These are phyloP conservation scores for Polygonum maritimum DNA, from an alignment of 148 eudicot genomes.

Conservation along the genomic window DNA sequence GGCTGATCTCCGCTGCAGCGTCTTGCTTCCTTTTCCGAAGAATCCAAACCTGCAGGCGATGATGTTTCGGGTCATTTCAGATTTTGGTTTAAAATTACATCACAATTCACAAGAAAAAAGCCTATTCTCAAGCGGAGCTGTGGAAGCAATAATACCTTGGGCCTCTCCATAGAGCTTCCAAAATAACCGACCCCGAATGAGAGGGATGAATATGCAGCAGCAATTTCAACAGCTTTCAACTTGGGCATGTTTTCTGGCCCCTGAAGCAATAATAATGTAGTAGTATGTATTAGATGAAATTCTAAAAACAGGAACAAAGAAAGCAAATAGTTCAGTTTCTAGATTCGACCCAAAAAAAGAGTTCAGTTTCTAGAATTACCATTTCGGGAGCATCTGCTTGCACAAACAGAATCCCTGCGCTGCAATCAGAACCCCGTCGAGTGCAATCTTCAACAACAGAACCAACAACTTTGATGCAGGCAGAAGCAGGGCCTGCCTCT, in stretches of 20 bases:
- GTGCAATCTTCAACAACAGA: constrained; percentile 36
- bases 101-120: not conserved
- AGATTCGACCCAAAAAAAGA: not conserved
- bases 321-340: not conserved
- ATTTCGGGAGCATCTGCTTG: constrained; percentile 57
- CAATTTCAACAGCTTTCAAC: constrained; percentile 83
- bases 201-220: constrained; percentile 63
- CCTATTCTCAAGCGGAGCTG: not conserved
- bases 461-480: constrained; percentile 59
- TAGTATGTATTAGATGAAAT: too few species aligned
- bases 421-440: constrained; percentile 39
- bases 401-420: constrained; percentile 81
- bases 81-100: not conserved
- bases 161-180: constrained; percentile 75
- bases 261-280: constrained; percentile 20
- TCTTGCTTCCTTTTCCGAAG: constrained; percentile 55
- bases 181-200: constrained; percentile 92
- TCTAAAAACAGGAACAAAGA: not conserved
- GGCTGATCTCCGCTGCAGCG: constrained; percentile 33
- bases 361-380: constrained; percentile 20
- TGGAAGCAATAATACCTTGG: constrained; percentile 62
- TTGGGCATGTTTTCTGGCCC: constrained; percentile 28
- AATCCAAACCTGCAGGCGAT: constrained; percentile 50
- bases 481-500: constrained; percentile 78
- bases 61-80: not conserved